Percentiles rank a stretch among this genome's conserved stretches.
Evolutionary conservation across 2,329 filamentous ascomycete species (phyloP).

Genomic region (Pseudogymnoascus verrucosus): DNA sequence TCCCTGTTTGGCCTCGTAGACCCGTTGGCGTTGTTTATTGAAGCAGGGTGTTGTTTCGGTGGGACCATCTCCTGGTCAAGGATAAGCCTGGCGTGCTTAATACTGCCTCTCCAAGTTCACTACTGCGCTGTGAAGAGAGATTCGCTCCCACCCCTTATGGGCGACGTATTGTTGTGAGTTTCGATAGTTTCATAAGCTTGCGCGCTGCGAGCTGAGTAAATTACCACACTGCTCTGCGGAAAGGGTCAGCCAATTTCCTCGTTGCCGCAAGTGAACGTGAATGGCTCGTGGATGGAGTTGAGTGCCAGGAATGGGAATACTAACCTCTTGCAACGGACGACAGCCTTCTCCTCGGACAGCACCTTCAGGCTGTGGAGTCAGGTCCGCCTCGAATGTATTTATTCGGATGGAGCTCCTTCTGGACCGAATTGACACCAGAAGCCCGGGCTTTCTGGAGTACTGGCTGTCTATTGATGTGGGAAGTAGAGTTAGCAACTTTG

Average conservation of each 20-base stretch:
- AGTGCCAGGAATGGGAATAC: not conserved
- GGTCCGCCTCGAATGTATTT: constrained; percentile 2
- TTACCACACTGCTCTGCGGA: not conserved
- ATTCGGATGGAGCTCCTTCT: not conserved
- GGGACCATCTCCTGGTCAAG: constrained; percentile 51
- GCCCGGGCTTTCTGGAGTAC: constrained; percentile 38
- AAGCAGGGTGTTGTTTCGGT: constrained; percentile 29
- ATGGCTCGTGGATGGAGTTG: not conserved
- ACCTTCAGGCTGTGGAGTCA: not conserved
- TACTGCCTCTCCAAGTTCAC: constrained; percentile 53
- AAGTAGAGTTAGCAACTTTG: not conserved
- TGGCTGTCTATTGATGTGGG: constrained; percentile 9
- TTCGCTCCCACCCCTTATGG: constrained; percentile 36
- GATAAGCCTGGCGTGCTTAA: constrained; percentile 41
- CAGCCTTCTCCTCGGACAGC: not conserved
- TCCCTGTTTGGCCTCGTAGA: constrained; percentile 37
- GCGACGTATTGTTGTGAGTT: constrained; percentile 22
- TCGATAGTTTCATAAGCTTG: constrained; percentile 7
- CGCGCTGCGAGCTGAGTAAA: not conserved
- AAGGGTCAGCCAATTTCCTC: not conserved
- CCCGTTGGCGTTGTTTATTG: constrained; percentile 36
- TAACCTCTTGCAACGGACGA: constrained; percentile 11
- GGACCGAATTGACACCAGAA: constrained; percentile 46
- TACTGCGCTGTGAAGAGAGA: constrained; percentile 51
- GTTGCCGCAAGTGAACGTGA: not conserved